Percentiles rank a stretch among this genome's conserved stretches.
These are phyloP conservation scores for Diutina sp. DNA, from an alignment of 1,139 yeast genomes.

Conservation along the genomic window DNA sequence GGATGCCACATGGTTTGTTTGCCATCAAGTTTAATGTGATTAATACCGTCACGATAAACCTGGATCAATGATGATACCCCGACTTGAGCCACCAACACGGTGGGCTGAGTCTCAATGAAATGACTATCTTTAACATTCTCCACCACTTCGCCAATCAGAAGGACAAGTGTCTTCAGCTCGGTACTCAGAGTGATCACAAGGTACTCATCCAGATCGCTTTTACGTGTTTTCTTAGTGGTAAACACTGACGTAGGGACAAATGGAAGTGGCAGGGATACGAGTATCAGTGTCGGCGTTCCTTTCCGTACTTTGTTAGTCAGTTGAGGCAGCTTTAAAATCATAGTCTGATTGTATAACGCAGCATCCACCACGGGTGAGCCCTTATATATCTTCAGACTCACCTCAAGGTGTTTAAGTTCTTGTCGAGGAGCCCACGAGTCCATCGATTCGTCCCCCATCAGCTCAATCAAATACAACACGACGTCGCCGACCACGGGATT, in stretches of 20 bases:
- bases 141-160: constrained; percentile 69
- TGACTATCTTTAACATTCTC: constrained; percentile 66
- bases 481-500: constrained; percentile 54
- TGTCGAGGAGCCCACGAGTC: constrained; percentile 8
- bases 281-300: constrained; percentile 46
- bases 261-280: constrained; percentile 68
- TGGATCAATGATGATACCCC: constrained; percentile 59
- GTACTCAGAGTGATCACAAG: constrained; percentile 38
- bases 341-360: constrained; percentile 20
- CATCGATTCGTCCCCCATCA: constrained; percentile 44
- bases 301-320: constrained; percentile 39
- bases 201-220: constrained; percentile 45
- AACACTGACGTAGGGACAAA: constrained; percentile 45
- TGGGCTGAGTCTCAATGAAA: constrained; percentile 40
- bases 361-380: constrained; percentile 49
- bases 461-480: constrained; percentile 62
- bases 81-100: constrained; percentile 60
- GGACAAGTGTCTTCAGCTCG: constrained; percentile 45
- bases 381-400: constrained; percentile 39
- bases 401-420: constrained; percentile 41
- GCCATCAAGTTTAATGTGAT: constrained; percentile 40
- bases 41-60: constrained; percentile 59
- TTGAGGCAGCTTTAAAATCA: constrained; percentile 13
- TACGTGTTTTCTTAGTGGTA: constrained; percentile 36
- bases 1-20: constrained; percentile 55